phyloP scores from a whole-genome alignment of 108 stramenopile species.

The Halocafeteria seosinensis region DNA sequence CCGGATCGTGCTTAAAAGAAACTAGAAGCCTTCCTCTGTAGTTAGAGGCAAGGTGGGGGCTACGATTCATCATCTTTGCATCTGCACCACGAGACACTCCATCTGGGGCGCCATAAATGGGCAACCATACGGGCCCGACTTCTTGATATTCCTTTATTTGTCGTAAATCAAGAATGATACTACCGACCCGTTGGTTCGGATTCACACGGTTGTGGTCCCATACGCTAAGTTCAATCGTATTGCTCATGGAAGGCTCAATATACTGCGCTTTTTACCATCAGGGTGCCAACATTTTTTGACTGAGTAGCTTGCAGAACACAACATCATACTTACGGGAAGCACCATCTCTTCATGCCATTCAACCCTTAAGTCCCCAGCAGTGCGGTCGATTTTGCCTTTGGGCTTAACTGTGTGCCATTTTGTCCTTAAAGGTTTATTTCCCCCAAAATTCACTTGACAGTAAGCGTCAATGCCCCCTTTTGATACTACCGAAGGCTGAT shows the following conservation, averaged over 20 bases:
- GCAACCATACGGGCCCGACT: conserved; percentile 9
- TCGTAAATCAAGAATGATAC: not conserved
- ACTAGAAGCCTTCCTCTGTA: conserved; percentile 20
- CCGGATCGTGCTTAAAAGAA: conserved; percentile 2
- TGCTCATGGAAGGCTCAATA: conserved; percentile 16
- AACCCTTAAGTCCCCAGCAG: no score
- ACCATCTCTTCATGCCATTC: no score
- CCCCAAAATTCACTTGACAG: conserved; percentile 10
- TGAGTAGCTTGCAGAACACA: no score
- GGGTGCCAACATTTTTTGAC: no score
- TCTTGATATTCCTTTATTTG: not conserved
- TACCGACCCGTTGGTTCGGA: conserved; percentile 10
- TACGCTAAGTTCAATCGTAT: conserved; percentile 8
- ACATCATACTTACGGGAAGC: no score
- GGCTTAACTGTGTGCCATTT: not conserved
- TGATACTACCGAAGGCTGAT: not conserved
- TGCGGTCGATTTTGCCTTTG: not conserved
- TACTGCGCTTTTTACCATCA: no score
- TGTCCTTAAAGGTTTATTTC: conserved; percentile 4
- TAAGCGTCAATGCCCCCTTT: conserved; percentile 28
- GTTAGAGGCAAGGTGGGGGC: conserved; percentile 9
- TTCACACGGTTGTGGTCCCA: conserved; percentile 22
- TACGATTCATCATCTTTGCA: conserved; percentile 3
- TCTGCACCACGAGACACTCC: not conserved
- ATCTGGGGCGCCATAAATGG: conserved; percentile 18